phyloP scores from a whole-genome alignment of 2,329 filamentous ascomycete species.

The Epichloe glyceriae region DNA sequence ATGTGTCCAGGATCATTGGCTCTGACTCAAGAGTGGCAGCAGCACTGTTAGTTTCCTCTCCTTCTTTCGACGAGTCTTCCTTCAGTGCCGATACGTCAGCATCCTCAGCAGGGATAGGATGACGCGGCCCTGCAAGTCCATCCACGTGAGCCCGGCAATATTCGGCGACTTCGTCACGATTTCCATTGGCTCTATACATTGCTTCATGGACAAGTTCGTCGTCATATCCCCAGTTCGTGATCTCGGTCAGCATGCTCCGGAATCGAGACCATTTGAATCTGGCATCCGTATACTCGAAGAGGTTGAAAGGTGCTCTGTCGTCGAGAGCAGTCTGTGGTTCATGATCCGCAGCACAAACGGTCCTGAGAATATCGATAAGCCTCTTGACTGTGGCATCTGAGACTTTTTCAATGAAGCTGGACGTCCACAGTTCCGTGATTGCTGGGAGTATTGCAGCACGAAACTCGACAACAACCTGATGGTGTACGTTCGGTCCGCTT shows the following conservation, averaged over 20 bases:
- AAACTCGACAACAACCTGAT: conserved; percentile 77
- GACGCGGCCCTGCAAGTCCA: conserved; percentile 44
- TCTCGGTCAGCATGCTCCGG: conserved; percentile 18
- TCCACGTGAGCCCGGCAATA: conserved; percentile 58
- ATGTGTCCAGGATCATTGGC: conserved; percentile 24
- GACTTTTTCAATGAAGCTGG: conserved; percentile 68
- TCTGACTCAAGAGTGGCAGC: conserved; percentile 19
- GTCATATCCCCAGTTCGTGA: conserved; percentile 25
- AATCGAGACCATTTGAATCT: conserved; percentile 34
- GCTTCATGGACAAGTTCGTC: conserved; percentile 62
- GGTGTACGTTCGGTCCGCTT: conserved; percentile 31
- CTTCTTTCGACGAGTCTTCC: conserved; percentile 12
- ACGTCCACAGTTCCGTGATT: conserved; percentile 72
- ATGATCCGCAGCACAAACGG: conserved; percentile 62
- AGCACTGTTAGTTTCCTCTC: conserved; percentile 12
- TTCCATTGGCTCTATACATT: conserved; percentile 68
- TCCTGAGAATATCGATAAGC: conserved; percentile 71
- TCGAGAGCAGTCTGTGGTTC: conserved; percentile 52
- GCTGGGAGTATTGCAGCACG: conserved; percentile 68
- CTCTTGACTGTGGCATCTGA: conserved; percentile 64
- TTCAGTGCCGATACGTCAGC: conserved; percentile 24
- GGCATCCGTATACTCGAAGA: conserved; percentile 31
- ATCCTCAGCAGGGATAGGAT: conserved; percentile 54
- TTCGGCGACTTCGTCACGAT: conserved; percentile 44
- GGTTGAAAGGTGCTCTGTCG: conserved; percentile 25